Conservation (phyloP, 441 rosid species). For the Rhodomyrtus psidioides region DNA sequence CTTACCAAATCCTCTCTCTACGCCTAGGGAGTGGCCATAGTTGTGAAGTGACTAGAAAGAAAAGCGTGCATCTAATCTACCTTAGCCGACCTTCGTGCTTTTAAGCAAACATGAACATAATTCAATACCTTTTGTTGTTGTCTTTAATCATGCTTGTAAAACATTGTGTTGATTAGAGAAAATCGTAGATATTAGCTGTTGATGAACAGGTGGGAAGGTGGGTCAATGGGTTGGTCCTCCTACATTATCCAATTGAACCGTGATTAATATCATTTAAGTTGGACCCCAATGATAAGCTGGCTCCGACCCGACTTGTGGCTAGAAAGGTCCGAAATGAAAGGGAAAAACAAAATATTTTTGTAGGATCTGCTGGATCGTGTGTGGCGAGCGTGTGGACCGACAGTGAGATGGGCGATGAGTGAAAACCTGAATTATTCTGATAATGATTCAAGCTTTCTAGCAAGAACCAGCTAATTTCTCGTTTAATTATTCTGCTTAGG, state of each 20-base stretch:
- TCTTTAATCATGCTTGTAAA: not conserved
- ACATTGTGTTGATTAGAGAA: not conserved
- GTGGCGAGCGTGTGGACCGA: not conserved
- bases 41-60: not conserved
- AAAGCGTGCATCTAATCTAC: not conserved
- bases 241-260: not conserved
- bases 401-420: not conserved
- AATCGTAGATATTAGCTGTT: not conserved
- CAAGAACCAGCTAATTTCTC: not conserved
- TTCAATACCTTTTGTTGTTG: not conserved
- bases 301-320: not conserved
- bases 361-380: not conserved
- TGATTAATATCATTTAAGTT: not conserved
- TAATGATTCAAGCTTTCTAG: not conserved
- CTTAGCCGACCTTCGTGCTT: not conserved
- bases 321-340: not conserved
- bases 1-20: not conserved
- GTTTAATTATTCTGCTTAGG: not conserved
- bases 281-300: not conserved
- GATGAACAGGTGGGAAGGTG: not conserved
- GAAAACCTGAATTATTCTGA: not conserved
- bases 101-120: not conserved
- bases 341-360: not conserved
- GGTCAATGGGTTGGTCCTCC: not conserved
- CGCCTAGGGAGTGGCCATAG: not conserved